These are phyloP conservation scores for Yamadazyma endophytica DNA, from an alignment of 805 yeast species.

Conservation along the genomic window DNA sequence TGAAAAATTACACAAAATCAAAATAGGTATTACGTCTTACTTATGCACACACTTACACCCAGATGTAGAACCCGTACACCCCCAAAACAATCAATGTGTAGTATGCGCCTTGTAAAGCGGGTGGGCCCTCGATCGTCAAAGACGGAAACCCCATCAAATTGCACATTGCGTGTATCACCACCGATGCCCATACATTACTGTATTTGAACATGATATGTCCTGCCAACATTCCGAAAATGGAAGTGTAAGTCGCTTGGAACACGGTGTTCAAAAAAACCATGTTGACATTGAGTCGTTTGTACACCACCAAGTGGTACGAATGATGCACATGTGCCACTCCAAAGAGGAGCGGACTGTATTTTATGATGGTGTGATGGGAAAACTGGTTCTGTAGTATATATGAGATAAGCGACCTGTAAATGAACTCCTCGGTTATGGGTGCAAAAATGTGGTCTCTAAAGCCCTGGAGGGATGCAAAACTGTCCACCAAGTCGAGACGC, in stretches of 20 bases:
- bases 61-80: constrained; percentile 2
- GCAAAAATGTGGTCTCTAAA: constrained; percentile 61
- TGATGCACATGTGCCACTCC: constrained; percentile 82
- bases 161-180: constrained; percentile 62
- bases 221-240: constrained; percentile 67
- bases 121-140: constrained; percentile 9
- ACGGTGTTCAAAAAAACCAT: constrained; percentile 13
- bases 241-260: constrained; percentile 63
- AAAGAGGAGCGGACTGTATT: constrained; percentile 58
- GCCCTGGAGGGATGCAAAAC: constrained; percentile 32
- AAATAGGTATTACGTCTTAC: no score
- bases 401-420: constrained; percentile 52
- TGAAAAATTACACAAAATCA: no score
- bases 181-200: constrained; percentile 50
- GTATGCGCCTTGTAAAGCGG: constrained; percentile 7
- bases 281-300: constrained; percentile 1
- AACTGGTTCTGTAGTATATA: constrained; percentile 16
- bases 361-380: constrained; percentile 15
- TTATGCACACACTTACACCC: no score
- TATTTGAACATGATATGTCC: constrained; percentile 48
- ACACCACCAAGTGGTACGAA: constrained; percentile 42
- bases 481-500: constrained; percentile 15
- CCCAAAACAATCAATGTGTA: constrained; percentile 11
- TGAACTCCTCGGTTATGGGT: constrained; percentile 75
- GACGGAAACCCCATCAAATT: constrained; percentile 68